Percentiles rank a stretch among this genome's conserved stretches.
Conservation (phyloP, 169 alveolate species). For the Plasmodium coatneyi region DNA sequence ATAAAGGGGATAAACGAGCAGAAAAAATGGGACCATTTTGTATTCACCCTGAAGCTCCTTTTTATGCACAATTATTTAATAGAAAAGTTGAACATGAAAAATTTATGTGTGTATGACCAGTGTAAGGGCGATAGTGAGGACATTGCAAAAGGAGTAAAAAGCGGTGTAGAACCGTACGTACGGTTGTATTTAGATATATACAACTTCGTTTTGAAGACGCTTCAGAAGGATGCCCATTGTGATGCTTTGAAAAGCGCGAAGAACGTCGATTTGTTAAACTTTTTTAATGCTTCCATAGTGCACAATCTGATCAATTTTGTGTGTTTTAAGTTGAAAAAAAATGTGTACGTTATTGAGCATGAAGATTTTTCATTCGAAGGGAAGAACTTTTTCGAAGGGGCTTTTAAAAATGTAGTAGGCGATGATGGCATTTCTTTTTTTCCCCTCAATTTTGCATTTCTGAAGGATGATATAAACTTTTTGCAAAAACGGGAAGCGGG, state of each 20-base stretch:
- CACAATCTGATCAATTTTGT: slow-evolving; percentile 48
- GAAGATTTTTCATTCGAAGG: slow-evolving; percentile 58
- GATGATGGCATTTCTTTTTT: slow-evolving; percentile 5
- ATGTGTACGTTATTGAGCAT: slow-evolving; percentile 11
- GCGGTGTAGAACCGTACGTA: background rate
- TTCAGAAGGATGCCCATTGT: slow-evolving; percentile 27
- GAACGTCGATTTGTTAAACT: slow-evolving; percentile 37
- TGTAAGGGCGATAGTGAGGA: background rate
- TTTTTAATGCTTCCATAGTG: slow-evolving; percentile 64
- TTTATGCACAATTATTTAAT: slow-evolving; percentile 72
- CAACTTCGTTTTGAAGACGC: slow-evolving; percentile 34
- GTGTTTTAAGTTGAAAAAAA: slow-evolving; percentile 28
- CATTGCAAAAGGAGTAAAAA: slow-evolving; percentile 1
- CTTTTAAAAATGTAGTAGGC: slow-evolving; percentile 7
- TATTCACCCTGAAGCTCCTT: slow-evolving; percentile 23
- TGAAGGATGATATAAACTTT: slow-evolving; percentile 18
- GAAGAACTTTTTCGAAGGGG: slow-evolving; percentile 7
- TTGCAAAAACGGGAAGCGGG: background rate
- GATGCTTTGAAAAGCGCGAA: background rate
- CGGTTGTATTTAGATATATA: slow-evolving; percentile 17
- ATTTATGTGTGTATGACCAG: slow-evolving; percentile 28
- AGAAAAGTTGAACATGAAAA: slow-evolving; percentile 67
- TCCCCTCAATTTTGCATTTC: slow-evolving; percentile 36
- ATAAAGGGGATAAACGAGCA: background rate
- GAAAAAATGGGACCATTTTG: slow-evolving; percentile 1